Evolutionary conservation across 371 early-diverging fungal species (phyloP).

Genomic region (Apophysomyces trapeziformis): DNA sequence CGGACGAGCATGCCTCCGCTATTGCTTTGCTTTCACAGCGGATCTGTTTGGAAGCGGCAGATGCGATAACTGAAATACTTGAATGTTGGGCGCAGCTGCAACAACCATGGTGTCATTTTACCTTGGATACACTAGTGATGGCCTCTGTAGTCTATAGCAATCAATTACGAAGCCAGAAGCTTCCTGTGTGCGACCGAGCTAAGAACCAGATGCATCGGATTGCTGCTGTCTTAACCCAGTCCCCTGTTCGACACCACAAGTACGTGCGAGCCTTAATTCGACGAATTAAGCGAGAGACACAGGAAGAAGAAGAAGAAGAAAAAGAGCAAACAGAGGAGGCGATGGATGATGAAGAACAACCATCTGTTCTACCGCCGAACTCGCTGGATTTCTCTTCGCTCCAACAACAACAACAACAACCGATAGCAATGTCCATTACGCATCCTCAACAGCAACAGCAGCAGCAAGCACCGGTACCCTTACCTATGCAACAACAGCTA

Average conservation of each 20-base stretch:
- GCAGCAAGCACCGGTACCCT: background rate
- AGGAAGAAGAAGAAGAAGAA: slow-evolving; percentile 7
- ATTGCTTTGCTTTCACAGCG: slow-evolving; percentile 26
- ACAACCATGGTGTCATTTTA: slow-evolving; percentile 42
- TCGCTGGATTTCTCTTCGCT: background rate
- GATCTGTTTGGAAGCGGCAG: slow-evolving; percentile 27
- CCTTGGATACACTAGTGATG: slow-evolving; percentile 28
- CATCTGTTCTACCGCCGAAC: background rate
- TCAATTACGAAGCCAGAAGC: background rate
- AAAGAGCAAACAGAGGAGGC: slow-evolving; percentile 9
- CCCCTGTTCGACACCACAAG: slow-evolving; percentile 49
- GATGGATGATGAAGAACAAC: background rate
- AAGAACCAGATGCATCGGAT: slow-evolving; percentile 31
- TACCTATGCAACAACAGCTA: slow-evolving; percentile 11
- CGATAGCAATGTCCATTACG: background rate
- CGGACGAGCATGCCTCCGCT: slow-evolving; percentile 21
- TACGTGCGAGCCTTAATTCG: slow-evolving; percentile 32
- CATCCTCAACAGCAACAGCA: slow-evolving; percentile 6
- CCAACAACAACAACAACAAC: background rate
- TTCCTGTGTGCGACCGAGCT: slow-evolving; percentile 16
- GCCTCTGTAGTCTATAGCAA: slow-evolving; percentile 18
- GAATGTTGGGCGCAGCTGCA: slow-evolving; percentile 29
- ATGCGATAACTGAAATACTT: slow-evolving; percentile 30
- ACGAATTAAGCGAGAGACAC: slow-evolving; percentile 24
- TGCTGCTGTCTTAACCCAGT: slow-evolving; percentile 26